Conservation (phyloP, 208 protist species). For the Leishmania lainsoni region DNA sequence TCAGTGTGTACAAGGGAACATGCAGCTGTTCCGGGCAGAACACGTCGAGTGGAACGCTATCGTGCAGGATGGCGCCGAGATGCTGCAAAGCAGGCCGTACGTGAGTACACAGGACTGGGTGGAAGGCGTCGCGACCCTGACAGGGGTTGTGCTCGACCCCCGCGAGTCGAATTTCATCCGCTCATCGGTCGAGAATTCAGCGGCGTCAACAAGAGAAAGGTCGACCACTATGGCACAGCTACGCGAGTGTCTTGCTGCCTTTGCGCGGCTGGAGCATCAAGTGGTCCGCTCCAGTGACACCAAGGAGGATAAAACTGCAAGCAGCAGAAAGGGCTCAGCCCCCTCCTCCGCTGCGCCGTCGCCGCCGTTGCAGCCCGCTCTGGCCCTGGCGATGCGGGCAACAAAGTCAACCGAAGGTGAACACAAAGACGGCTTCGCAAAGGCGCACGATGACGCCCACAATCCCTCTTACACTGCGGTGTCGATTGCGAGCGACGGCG, state of each 20-base stretch:
- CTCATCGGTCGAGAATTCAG: background rate
- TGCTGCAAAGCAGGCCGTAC: slow-evolving; percentile 26
- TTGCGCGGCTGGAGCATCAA: slow-evolving; percentile 22
- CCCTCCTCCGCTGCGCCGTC: background rate
- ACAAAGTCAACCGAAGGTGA: background rate
- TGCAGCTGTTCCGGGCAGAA: slow-evolving; percentile 55
- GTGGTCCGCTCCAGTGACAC: background rate
- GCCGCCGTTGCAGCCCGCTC: background rate
- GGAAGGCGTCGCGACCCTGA: slow-evolving; percentile 29
- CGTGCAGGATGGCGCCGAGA: slow-evolving; percentile 27
- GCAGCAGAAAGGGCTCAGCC: background rate
- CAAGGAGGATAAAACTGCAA: background rate
- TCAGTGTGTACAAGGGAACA: slow-evolving; percentile 44
- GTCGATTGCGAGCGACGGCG: background rate
- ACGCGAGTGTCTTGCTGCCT: slow-evolving; percentile 7
- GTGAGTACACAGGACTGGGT: slow-evolving; percentile 42
- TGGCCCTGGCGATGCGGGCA: background rate
- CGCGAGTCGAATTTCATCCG: background rate
- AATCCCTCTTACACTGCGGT: background rate
- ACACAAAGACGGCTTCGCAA: background rate
- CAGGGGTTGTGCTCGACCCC: slow-evolving; percentile 27
- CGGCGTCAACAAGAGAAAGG: background rate
- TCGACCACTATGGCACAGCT: background rate
- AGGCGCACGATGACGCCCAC: background rate
- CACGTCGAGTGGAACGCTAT: slow-evolving; percentile 49